phyloP scores from a whole-genome alignment of 176 grass and related monocot species.

The Coix lacrymajobi region DNA sequence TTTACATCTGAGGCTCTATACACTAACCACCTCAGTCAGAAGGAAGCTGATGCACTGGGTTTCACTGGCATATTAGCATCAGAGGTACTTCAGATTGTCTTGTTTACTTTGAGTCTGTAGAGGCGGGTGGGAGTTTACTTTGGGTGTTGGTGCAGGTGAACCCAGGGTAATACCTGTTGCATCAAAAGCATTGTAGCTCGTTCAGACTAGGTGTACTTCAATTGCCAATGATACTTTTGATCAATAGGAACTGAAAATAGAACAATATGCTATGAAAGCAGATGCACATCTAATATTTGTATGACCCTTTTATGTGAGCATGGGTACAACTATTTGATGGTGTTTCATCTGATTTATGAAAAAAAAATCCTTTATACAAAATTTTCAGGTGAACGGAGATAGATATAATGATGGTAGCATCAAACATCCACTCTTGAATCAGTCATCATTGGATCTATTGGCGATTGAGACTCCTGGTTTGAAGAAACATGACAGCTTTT shows the following conservation, averaged over 20 bases:
- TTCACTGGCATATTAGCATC: constrained; percentile 37
- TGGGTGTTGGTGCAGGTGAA: background rate
- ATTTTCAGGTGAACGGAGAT: constrained; percentile 32
- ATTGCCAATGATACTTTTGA: background rate
- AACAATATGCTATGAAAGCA: constrained; percentile 6
- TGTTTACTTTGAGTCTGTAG: background rate
- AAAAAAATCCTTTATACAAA: constrained; percentile 15
- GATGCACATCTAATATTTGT: constrained; percentile 2
- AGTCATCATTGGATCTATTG: constrained; percentile 49
- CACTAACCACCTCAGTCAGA: constrained; percentile 37
- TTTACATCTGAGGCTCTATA: constrained; percentile 50
- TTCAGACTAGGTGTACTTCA: background rate
- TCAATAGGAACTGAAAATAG: background rate
- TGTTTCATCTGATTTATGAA: background rate
- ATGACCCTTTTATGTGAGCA: background rate
- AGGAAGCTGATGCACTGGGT: constrained; percentile 38
- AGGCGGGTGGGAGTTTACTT: background rate
- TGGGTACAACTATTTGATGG: background rate
- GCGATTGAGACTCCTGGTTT: constrained; percentile 48
- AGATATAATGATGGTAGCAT: constrained; percentile 30
- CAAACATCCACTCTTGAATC: constrained; percentile 39
- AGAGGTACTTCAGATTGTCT: constrained; percentile 43
- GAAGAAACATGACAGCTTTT: constrained; percentile 81
- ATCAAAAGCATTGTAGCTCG: background rate
- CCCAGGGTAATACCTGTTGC: background rate